Conservation (phyloP, 2,329 filamentous ascomycete species). For the Harringtonia aguacate region DNA sequence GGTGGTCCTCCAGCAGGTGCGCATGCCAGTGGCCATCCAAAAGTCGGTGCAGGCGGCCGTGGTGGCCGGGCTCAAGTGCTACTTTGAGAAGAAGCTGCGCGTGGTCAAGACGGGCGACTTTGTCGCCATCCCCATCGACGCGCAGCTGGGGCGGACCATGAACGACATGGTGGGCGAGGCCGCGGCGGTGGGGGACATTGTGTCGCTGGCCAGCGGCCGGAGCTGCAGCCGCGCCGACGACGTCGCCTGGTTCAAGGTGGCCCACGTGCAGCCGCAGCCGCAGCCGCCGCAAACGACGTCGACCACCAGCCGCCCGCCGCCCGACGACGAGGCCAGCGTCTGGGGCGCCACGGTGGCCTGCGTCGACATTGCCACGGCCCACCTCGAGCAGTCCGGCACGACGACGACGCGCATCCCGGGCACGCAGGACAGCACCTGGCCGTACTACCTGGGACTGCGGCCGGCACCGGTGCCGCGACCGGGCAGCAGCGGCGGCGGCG, state of each 20-base stretch:
- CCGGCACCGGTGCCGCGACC: constrained; percentile 43
- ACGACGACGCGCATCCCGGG: constrained; percentile 73
- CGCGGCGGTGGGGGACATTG: constrained; percentile 61
- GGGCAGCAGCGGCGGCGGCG: constrained; percentile 16
- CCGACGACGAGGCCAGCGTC: constrained; percentile 52
- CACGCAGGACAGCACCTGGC: constrained; percentile 68
- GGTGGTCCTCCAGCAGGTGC: constrained; percentile 78
- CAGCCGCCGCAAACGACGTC: constrained; percentile 32
- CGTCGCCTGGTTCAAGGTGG: constrained; percentile 90
- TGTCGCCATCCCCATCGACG: constrained; percentile 81
- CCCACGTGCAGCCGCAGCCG: constrained; percentile 53
- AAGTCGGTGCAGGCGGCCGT: constrained; percentile 75
- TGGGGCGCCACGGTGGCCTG: constrained; percentile 75
- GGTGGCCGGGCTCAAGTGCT: constrained; percentile 74
- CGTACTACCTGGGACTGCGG: constrained; percentile 76
- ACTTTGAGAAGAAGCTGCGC: constrained; percentile 75
- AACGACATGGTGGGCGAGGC: constrained; percentile 57
- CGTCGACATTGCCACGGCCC: constrained; percentile 77
- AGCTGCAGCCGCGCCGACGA: constrained; percentile 31
- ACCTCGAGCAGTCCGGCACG: constrained; percentile 85
- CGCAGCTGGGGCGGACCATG: constrained; percentile 68
- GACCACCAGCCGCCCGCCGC: constrained; percentile 43
- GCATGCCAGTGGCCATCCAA: constrained; percentile 81
- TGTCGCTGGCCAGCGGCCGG: constrained; percentile 36
- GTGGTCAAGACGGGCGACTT: constrained; percentile 81